Base-by-base conservation (phyloP, 1,284 basidiomycete species). In the Pascua sp. region DNA sequence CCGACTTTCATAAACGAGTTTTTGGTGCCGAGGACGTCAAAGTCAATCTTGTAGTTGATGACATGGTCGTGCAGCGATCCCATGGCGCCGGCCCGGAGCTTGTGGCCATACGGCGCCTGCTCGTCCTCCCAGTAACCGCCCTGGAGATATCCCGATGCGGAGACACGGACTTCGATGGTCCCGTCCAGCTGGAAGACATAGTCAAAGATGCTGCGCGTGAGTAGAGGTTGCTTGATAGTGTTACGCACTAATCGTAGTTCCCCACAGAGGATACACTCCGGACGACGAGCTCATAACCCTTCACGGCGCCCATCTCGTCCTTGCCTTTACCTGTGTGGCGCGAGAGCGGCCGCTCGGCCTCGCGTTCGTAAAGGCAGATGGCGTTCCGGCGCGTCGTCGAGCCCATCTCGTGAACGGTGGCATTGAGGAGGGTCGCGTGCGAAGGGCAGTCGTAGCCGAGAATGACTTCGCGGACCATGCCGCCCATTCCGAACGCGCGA, bases 121-220 rank as follows among this genome's bases (percentile, higher is more conserved):
- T 77, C 65, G 1, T 76, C 62, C 51, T 82, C 81, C 81, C 83
- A 85, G 67, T 79, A 83, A 11, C 80, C 83, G 57, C 82, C 84
- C 74, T 86, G 86, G 51, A 86, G 77, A 67, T 87, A 87, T 7
- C 86, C 86, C 7, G 84, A 86, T 0, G 86, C 85, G 11, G 84
- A 85, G 15, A 87, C 60, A 2, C 82, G 78, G 32, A 86, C 83
- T 70, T 86, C 85, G 36, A 87, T 81, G 5, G 84, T 84, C 3
- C 86, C 85, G 62, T 86, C 85, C 11, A 85, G 71, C 57, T 84
- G 81, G 79, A 86, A 86, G 3, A 81, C 82, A 66, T 87, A 86
- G 64, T 86, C 84, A 65, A 85, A 86, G 18, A 59, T 55, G 18
- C 79, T 67, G 37, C 12, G 18, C 13, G 9, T n/a, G 8, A 39